Base-by-base conservation (phyloP, 768 basidiomycete genomes). In the Podaxis sp. region DNA sequence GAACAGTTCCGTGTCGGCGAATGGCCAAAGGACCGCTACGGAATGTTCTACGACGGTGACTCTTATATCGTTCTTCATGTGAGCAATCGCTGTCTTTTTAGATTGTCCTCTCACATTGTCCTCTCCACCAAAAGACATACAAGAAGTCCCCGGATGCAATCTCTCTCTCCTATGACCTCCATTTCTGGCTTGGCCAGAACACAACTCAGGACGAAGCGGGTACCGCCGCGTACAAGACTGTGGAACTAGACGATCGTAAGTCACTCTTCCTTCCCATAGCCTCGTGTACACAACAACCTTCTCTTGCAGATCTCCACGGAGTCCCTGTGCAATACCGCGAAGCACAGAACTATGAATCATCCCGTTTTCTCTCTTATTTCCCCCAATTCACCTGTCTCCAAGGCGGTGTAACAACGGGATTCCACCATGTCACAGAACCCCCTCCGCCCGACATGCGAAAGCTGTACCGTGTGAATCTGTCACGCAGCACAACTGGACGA, bases 1-100 rank as follows among this genome's bases (percentile, higher is more conserved):
- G 84, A 87, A 67, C 76, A 84, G 52, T 87, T 87, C 68, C 70
- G 72, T 36, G 77, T 87, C 42, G 78, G 82, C 28, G 75, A 78
- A 22, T 87, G 84, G 84, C 83, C 84, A 2, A 73, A 80, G 67
- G 76, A 82, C 22, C 72, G 77, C 15, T 72, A 76, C 51, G 85
- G 87, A 7, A 75, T 75, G 7, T 88, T 88, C 73, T 89, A 87
- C 67, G 80, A 83, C 65, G 88, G 85, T 1, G 86, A 88, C 71
- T 86, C 85, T 1, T 88, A 88, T 66, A 84, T 89, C 59, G 74
- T 88, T n/a, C 73, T 88, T 33, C 77, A 87, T 69, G 87, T 86
- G 65, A 66, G 81, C 3, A 26, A 12, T 38, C 28, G 36, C n/a
- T 12, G 22, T 55, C 30, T 44, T 49, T 22, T 57, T 12, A 22